A percentile compares a stretch with the other conserved stretches of the same genome.
Evolutionary conservation across 306 rosid species (phyloP).

Genomic region (Medicago truncatula): MtrunA17r5.0-ANR NC_053047.1:38343501-38344000

Average conservation of each 20-base stretch:
- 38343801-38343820: not conserved
- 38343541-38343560: not conserved
- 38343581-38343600: not conserved
- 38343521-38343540: too few relatives aligned
- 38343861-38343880: too few relatives aligned
- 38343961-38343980: too few relatives aligned
- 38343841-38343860: slow-evolving; percentile 11
- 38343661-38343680: not conserved
- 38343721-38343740: not conserved
- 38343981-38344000: too few relatives aligned
- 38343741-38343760: not conserved
- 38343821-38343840: not conserved
- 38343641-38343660: not conserved
- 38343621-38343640: not conserved
- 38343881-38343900: too few relatives aligned
- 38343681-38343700: too few relatives aligned
- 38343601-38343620: not conserved
- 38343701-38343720: not conserved
- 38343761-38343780: not conserved
- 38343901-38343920: too few relatives aligned
- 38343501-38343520: not conserved
- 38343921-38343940: too few relatives aligned
- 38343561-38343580: slow-evolving; percentile 1
- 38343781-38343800: slow-evolving; percentile 10
- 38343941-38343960: too few relatives aligned